A percentile compares a stretch with the other conserved stretches of the same genome.
These are phyloP conservation scores for Venturia nashicola DNA, from an alignment of 2,329 filamentous ascomycete species.

Conservation along the genomic window DNA sequence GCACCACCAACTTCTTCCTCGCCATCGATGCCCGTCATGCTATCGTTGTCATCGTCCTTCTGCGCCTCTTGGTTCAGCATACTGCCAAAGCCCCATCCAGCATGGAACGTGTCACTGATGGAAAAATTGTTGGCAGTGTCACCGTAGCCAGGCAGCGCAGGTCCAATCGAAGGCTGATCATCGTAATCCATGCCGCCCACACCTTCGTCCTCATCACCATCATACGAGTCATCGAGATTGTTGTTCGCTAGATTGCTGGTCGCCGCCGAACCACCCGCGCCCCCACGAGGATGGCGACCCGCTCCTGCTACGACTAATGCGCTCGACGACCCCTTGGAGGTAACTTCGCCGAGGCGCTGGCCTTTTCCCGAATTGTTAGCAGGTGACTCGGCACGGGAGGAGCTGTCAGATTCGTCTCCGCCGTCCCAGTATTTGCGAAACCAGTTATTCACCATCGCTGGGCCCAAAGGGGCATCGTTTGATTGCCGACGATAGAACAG, in stretches of 20 bases:
- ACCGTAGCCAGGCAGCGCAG: background rate
- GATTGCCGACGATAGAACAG: slow-evolving; percentile 91
- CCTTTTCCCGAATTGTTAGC: slow-evolving; percentile 58
- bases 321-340: slow-evolving; percentile 84
- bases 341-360: slow-evolving; percentile 59
- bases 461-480: slow-evolving; percentile 57
- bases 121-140: background rate
- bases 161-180: background rate
- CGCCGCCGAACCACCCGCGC: slow-evolving; percentile 12
- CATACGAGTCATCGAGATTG: background rate
- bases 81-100: background rate
- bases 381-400: slow-evolving; percentile 34
- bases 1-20: background rate
- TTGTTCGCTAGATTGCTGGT: background rate
- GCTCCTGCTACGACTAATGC: slow-evolving; percentile 60
- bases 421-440: slow-evolving; percentile 20
- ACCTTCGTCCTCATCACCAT: slow-evolving; percentile 2
- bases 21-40: background rate
- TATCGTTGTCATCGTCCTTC: slow-evolving; percentile 1
- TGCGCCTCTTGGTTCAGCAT: background rate
- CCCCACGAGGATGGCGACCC: slow-evolving; percentile 25
- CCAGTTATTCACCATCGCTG: slow-evolving; percentile 59
- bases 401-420: slow-evolving; percentile 18
- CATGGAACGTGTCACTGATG: background rate
- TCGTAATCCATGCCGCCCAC: background rate